Evolutionary conservation across 2,329 filamentous ascomycete genomes (phyloP), one percentile per base, ranked within the genome.

Genomic region (Sporothrix brasiliensis): DNA sequence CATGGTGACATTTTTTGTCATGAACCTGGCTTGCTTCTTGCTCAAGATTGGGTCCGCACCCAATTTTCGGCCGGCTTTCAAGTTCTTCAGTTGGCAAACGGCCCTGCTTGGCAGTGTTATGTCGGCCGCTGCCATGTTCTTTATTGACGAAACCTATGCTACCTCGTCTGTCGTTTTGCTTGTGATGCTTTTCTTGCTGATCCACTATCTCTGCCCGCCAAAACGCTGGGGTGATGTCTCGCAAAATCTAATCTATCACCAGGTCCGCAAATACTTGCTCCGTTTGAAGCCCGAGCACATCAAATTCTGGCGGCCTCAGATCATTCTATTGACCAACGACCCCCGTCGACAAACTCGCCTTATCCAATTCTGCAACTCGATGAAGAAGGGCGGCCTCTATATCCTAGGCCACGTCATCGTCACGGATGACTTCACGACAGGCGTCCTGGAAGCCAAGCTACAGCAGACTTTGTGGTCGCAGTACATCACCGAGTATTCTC

Each of bases 171-270:
- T 95, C 21, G 89, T 86, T 14, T 82, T 94, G 21, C 82, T 96
- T 9, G 83, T 94, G 9, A 79, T 92, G n/a, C 83, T 97, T 1
- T 97, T 97, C 77, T 80, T 94, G 19, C 80, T 96, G 47, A 95
- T 97, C 39, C 93, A 97, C 76, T 97, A 94, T 75, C 89, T 91
- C 0, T 91, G 91, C 44, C 92, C 92, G 0, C 93, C 93, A 0
- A 97, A 96, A 77, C 88, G 91, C 49, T 97, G 93, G 93, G 93
- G 93, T 1, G 93, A 96, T 78, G 92, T 97, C 21, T 94, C 91
- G 10, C 93, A 97, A 76, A 94, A 92, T 75, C 81, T 97, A 72
- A 96, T 97, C 68, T 97, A 96, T 76, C 81, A 88, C 72, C 93
- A 97, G 81, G 92, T 96, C 16, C 87, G 93, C 72, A 97, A 97